Conservation (phyloP, 331 rosid genomes). For the Malus hybrid region DNA sequence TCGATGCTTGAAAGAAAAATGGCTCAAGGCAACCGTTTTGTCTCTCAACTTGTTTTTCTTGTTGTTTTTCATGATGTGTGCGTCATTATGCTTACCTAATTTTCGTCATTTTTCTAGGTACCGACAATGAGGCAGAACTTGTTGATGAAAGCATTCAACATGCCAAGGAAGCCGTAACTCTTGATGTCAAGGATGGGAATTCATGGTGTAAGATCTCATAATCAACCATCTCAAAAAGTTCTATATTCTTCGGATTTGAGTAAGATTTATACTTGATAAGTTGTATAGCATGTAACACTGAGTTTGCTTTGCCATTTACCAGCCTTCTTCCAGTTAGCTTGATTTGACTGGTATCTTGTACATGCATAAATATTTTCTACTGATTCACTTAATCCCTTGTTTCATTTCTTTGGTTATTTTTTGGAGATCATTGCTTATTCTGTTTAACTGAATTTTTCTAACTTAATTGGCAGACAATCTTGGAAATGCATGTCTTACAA, state of each 20-base stretch:
- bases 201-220: conserved; percentile 78
- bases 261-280: neutral
- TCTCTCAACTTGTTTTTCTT: conserved; percentile 2
- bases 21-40: conserved; percentile 62
- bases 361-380: neutral
- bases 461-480: conserved; percentile 64
- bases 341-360: neutral
- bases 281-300: neutral
- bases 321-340: neutral
- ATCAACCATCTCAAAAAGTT: neutral
- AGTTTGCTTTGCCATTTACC: neutral
- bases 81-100: conserved; percentile 3
- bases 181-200: conserved; percentile 89
- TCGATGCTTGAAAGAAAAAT: conserved; percentile 91
- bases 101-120: conserved; percentile 33
- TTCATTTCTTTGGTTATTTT: neutral
- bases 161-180: conserved; percentile 80
- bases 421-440: neutral
- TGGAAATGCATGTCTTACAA: conserved; percentile 88
- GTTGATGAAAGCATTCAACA: conserved; percentile 91
- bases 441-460: neutral
- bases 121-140: conserved; percentile 70
- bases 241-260: neutral
- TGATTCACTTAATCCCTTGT: neutral
- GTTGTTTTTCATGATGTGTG: conserved; percentile 12